Percentiles rank a stretch among this genome's conserved stretches.
These are phyloP conservation scores for Aspergillus sp. DNA, from an alignment of 2,329 filamentous ascomycete species.

Conservation along the genomic window DNA sequence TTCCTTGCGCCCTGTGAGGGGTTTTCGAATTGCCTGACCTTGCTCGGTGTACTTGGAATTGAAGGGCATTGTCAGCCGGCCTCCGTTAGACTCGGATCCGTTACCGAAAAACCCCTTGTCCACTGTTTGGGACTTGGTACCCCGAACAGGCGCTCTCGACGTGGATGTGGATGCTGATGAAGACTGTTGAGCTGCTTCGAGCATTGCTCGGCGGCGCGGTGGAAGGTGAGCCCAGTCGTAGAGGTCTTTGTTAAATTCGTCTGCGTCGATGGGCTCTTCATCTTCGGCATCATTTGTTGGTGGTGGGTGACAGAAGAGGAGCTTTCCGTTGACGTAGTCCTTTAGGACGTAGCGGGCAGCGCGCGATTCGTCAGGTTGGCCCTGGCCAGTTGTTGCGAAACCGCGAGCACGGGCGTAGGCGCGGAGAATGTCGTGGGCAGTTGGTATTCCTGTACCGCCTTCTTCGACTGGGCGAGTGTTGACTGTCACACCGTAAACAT, in stretches of 20 bases:
- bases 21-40: slow-evolving; percentile 69
- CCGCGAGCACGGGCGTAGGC: slow-evolving; percentile 88
- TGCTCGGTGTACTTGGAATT: slow-evolving; percentile 87
- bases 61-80: slow-evolving; percentile 76
- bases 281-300: slow-evolving; percentile 51
- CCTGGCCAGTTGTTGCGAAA: slow-evolving; percentile 84
- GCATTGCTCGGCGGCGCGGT: slow-evolving; percentile 68
- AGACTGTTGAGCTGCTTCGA: slow-evolving; percentile 14
- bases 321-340: slow-evolving; percentile 95
- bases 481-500: slow-evolving; percentile 91
- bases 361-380: slow-evolving; percentile 89
- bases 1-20: slow-evolving; percentile 79
- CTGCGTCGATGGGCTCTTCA: slow-evolving; percentile 58
- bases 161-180: slow-evolving; percentile 6
- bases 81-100: slow-evolving; percentile 57
- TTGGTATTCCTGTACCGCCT: slow-evolving; percentile 85
- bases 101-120: slow-evolving; percentile 88
- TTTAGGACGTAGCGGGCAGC: slow-evolving; percentile 89
- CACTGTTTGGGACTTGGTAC: slow-evolving; percentile 72
- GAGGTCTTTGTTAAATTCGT: slow-evolving; percentile 82
- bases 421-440: slow-evolving; percentile 77
- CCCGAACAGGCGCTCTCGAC: slow-evolving; percentile 52
- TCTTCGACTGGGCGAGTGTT: slow-evolving; percentile 78
- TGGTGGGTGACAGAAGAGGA: slow-evolving; percentile 88
- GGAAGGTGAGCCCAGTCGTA: slow-evolving; percentile 83